Base-by-base conservation (phyloP, 2,329 filamentous ascomycete species). In the Orbilia oligospora region DNA sequence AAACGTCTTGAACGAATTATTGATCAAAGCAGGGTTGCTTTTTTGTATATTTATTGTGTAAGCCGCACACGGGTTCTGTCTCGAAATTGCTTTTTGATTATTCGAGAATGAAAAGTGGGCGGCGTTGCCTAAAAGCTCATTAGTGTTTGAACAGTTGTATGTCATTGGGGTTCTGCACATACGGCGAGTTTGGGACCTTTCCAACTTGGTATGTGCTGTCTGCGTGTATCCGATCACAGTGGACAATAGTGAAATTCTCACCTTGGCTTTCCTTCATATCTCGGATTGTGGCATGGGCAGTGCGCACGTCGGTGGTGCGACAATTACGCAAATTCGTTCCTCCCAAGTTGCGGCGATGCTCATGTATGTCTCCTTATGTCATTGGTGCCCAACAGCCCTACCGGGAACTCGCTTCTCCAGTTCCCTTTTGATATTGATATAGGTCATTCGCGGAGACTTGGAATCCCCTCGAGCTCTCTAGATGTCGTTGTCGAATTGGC, bases 51-150 rank as follows among this genome's bases (percentile, higher is more conserved):
- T 70, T 70, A 61, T 61, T 22, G 14, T 58, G 38, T 27, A 69
- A 51, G 69, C 69, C 58, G 69, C 61, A 64, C 70, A 41, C 49
- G 51, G 58, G 69, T 53, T 36, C 41, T 73, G 70, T 65, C 72
- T 65, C 8, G 30, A 65, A 70, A 49, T 76, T 76, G 66, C 66
- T 76, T 76, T 76, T 76, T 76, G 56, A 56, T 30, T 41, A 12
- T 44, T 76, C 44, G 27, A 53, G 48, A 65, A 61, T 27, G 56
- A 44, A 41, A 30, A 33, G 30, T 55, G 55, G 55, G 71, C 71
- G 65, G 64, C 71, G 65, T 64, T 70, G 71, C 66, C 72, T 76
- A 76, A 61, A 61, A 61, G 5, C 12, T n/a, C 56, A 24, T 24
- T 44, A 44, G 56, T 44, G 18, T 44, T 44, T 9, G 36, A 41